A percentile compares a stretch with the other conserved stretches of the same genome.
Conservation (phyloP, 768 basidiomycete species). For the Xerocomellus amylosporus region DNA sequence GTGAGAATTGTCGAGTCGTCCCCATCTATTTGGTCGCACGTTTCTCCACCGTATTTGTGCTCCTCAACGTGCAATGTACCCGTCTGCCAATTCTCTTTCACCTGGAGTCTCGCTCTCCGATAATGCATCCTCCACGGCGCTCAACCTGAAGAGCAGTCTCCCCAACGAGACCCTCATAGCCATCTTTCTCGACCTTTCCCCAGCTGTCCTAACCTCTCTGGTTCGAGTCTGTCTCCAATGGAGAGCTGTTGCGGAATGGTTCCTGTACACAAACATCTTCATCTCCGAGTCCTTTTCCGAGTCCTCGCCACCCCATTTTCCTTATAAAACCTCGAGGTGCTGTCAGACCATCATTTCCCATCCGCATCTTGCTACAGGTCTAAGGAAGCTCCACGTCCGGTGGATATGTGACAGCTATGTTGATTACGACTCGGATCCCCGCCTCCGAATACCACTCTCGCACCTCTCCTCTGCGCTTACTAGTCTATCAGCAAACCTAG, state of each 20-base stretch:
- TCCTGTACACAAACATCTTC: not conserved
- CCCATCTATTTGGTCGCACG: too few relatives aligned
- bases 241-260: not conserved
- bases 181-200: not conserved
- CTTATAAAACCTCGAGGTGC: conserved; percentile 45
- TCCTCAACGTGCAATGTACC: not conserved
- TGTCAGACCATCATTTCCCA: conserved; percentile 28
- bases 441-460: conserved; percentile 40
- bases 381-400: conserved; percentile 42
- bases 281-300: not conserved
- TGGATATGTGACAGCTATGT: conserved; percentile 39
- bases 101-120: not conserved
- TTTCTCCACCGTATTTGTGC: not conserved
- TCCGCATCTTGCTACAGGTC: conserved; percentile 44
- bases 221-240: not conserved
- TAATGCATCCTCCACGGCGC: too few relatives aligned
- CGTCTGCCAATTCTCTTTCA: not conserved
- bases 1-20: too few relatives aligned
- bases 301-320: not conserved
- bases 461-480: conserved; percentile 31
- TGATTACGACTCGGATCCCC: conserved; percentile 2
- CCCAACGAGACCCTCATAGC: not conserved
- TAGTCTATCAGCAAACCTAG: too few relatives aligned
- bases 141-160: too few relatives aligned
- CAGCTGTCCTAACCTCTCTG: not conserved